A percentile compares a stretch with the other conserved stretches of the same genome.
phyloP scores from a whole-genome alignment of 2,329 filamentous ascomycete genomes.

The Cladophialophora chaetospira region DNA sequence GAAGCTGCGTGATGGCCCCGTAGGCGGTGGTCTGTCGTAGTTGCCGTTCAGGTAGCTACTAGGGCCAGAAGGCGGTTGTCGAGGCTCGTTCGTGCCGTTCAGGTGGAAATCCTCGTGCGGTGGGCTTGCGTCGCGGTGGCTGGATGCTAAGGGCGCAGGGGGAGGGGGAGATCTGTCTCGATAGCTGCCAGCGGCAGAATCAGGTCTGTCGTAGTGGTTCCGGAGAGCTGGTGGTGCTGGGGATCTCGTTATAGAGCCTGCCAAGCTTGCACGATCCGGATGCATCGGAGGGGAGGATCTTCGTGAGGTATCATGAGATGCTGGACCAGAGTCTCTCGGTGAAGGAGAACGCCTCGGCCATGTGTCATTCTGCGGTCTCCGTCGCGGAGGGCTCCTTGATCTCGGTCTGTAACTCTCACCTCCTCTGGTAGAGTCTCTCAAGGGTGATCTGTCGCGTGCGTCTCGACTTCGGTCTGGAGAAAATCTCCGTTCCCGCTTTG shows the following conservation, averaged over 20 bases:
- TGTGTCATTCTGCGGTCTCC: slow-evolving; percentile 50
- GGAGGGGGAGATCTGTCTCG: slow-evolving; percentile 24
- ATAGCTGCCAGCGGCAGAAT: slow-evolving; percentile 23
- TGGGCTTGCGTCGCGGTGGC: slow-evolving; percentile 11
- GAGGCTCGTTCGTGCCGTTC: slow-evolving; percentile 24
- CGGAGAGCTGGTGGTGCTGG: slow-evolving; percentile 27
- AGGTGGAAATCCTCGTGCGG: slow-evolving; percentile 31
- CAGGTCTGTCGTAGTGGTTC: slow-evolving; percentile 26
- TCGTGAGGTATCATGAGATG: slow-evolving; percentile 60
- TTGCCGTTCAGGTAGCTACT: slow-evolving; percentile 32
- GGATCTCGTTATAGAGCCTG: slow-evolving; percentile 34
- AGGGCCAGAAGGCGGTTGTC: slow-evolving; percentile 28
- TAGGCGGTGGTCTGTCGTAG: slow-evolving; percentile 34
- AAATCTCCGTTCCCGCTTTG: slow-evolving; percentile 40
- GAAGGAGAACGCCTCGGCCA: slow-evolving; percentile 60
- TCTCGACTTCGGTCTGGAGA: slow-evolving; percentile 37
- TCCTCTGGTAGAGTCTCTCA: slow-evolving; percentile 29
- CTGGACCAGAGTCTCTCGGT: slow-evolving; percentile 52
- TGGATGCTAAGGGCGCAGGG: slow-evolving; percentile 17
- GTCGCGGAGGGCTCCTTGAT: slow-evolving; percentile 53
- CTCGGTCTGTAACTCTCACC: slow-evolving; percentile 47
- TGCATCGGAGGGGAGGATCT: slow-evolving; percentile 63
- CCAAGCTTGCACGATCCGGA: slow-evolving; percentile 53
- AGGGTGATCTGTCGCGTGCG: slow-evolving; percentile 34
- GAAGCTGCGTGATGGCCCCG: slow-evolving; percentile 37